Percentiles rank a stretch among this genome's conserved stretches.
Evolutionary conservation across 1,284 basidiomycete genomes (phyloP).

Genomic region (Cryptococcus sp.): DNA sequence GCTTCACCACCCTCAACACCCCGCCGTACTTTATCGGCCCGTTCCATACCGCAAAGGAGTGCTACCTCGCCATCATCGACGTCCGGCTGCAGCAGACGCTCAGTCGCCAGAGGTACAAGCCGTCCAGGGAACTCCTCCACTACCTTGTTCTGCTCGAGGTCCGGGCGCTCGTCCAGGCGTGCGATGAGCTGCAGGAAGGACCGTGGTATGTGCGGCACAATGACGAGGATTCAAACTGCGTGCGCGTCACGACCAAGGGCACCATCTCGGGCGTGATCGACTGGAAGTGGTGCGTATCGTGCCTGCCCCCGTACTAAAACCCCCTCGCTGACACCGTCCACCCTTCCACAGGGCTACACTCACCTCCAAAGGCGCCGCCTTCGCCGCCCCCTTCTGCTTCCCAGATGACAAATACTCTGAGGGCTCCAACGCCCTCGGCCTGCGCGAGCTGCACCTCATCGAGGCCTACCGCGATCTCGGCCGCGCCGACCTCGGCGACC

Average conservation of each 20-base stretch:
- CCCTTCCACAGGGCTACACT: conserved; percentile 5
- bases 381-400: conserved; percentile 6
- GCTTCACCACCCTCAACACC: not conserved
- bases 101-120: not conserved
- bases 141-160: conserved; percentile 12
- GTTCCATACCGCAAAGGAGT: conserved; percentile 8
- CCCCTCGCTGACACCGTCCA: not conserved
- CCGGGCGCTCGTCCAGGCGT: conserved; percentile 2
- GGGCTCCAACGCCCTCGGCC: conserved; percentile 2
- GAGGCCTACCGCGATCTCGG: conserved; percentile 7
- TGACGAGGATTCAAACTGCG: conserved; percentile 8
- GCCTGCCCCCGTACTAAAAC: not conserved
- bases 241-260: conserved; percentile 2
- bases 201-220: conserved; percentile 37
- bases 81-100: conserved; percentile 4
- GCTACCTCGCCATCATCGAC: conserved; percentile 11
- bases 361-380: conserved; percentile 12
- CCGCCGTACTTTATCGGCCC: conserved; percentile 14
- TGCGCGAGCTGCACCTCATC: conserved; percentile 5
- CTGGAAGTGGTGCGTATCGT: conserved; percentile 16
- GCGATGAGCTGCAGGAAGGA: conserved; percentile 11
- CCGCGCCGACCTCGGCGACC: conserved; percentile 11
- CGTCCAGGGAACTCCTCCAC: not conserved
- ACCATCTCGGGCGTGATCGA: conserved; percentile 11
- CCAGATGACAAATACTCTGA: conserved; percentile 1